Evolutionary conservation across 257 asterid species (phyloP).

Genomic region (Petunia secreta): DNA sequence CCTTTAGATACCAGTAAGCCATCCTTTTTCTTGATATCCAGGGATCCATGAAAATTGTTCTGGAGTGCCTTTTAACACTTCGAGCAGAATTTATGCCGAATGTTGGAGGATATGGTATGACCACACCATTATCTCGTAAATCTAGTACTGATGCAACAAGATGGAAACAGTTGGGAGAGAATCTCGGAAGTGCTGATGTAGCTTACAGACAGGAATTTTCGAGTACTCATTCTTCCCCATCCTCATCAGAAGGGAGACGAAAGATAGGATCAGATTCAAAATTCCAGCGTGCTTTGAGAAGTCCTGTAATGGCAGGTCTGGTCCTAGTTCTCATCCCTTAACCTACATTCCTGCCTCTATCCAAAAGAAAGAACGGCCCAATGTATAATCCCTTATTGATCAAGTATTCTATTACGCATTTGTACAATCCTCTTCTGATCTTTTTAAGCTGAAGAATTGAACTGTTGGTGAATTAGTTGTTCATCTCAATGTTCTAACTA

Average conservation of each 20-base stretch:
- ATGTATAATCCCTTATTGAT: not conserved
- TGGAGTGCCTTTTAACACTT: conserved; percentile 76
- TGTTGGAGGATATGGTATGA: conserved; percentile 37
- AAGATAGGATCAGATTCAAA: conserved; percentile 42
- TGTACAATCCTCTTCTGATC: conserved; percentile 15
- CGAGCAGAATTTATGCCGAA: conserved; percentile 54
- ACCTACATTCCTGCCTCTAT: not conserved
- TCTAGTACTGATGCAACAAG: conserved; percentile 43
- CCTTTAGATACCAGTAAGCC: not conserved
- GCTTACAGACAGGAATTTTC: conserved; percentile 48
- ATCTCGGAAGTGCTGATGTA: conserved; percentile 30
- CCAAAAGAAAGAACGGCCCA: not conserved
- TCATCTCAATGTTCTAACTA: not conserved
- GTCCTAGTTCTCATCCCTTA: not conserved
- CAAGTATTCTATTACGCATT: not conserved
- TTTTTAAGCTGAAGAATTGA: not conserved
- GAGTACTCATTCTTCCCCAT: conserved; percentile 47
- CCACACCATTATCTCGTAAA: conserved; percentile 15
- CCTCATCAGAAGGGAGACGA: conserved; percentile 57
- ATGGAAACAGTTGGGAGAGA: conserved; percentile 50
- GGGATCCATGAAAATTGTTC: conserved; percentile 79
- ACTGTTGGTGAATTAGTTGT: conserved; percentile 5
- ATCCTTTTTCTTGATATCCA: conserved; percentile 30
- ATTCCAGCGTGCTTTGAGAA: conserved; percentile 51
- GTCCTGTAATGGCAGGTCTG: conserved; percentile 59